Percentiles rank a stretch among this genome's conserved stretches.
Evolutionary conservation across 1,284 basidiomycete genomes (phyloP).

Genomic region (Dichomitus squalens): DNA sequence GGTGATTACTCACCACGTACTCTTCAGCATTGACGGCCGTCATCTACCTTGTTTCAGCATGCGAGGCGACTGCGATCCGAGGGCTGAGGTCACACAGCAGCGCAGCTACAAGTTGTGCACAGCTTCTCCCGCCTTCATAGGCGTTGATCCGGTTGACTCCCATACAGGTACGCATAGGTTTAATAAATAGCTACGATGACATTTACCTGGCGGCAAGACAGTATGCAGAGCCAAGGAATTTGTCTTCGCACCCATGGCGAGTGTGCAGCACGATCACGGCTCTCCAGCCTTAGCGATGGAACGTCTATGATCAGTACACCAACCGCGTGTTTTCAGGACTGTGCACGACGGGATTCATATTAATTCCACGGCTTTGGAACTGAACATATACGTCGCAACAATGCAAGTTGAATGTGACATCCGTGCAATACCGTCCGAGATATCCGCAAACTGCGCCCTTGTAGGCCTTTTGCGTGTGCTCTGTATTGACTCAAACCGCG

Average conservation of each 20-base stretch:
- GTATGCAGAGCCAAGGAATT: too few species aligned
- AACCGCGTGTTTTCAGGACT: too few species aligned
- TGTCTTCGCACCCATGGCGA: too few species aligned
- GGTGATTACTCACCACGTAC: too few species aligned
- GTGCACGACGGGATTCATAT: too few species aligned
- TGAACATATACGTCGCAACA: neutral
- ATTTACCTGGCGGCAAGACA: too few species aligned
- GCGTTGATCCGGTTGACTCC: neutral
- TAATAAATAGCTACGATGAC: neutral
- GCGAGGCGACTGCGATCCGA: neutral
- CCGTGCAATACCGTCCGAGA: neutral
- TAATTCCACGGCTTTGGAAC: too few species aligned
- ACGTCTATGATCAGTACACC: too few species aligned
- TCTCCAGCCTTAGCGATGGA: too few species aligned
- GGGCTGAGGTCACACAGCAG: neutral
- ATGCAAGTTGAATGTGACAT: neutral
- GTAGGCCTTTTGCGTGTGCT: neutral
- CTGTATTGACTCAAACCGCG: neutral
- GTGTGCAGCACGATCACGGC: too few species aligned
- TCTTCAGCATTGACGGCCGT: too few species aligned
- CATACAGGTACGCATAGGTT: neutral
- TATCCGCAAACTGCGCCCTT: neutral
- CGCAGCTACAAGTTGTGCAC: neutral
- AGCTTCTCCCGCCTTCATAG: neutral
- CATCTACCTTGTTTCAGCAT: neutral